Conservation (phyloP, 257 asterid genomes). For the Primulina eburnea region DNA sequence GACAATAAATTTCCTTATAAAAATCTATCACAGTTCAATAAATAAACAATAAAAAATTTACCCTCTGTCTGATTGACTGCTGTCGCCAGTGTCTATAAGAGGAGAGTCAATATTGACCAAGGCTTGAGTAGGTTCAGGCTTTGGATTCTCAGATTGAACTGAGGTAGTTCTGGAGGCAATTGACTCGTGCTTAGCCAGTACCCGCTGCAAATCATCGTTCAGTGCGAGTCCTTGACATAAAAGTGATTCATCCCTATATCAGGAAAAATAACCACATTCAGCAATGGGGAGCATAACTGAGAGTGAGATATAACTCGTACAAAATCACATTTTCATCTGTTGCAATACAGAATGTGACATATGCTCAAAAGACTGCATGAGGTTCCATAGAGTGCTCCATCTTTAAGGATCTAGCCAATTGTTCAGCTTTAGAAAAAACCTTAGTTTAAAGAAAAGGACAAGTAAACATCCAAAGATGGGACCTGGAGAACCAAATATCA, state of each 20-base stretch:
- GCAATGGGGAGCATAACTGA: neutral
- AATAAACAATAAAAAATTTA: slow-evolving; percentile 31
- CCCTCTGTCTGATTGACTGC: slow-evolving; percentile 56
- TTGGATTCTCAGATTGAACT: slow-evolving; percentile 50
- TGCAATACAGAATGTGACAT: neutral
- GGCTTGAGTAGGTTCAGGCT: slow-evolving; percentile 50
- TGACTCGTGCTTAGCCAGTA: slow-evolving; percentile 86
- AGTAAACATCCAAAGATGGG: slow-evolving; percentile 1
- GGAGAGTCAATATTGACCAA: slow-evolving; percentile 64
- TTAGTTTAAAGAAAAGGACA: neutral
- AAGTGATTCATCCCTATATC: slow-evolving; percentile 81
- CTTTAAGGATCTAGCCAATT: slow-evolving; percentile 12
- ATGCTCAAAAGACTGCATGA: slow-evolving; percentile 19
- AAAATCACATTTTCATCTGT: slow-evolving; percentile 11
- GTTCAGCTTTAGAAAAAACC: neutral
- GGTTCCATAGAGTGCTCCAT: slow-evolving; percentile 10
- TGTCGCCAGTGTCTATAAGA: slow-evolving; percentile 82
- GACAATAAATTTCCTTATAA: slow-evolving; percentile 13
- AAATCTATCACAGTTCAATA: slow-evolving; percentile 9
- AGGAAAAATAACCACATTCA: slow-evolving; percentile 22
- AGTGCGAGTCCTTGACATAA: slow-evolving; percentile 88
- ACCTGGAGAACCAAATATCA: no score
- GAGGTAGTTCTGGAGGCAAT: slow-evolving; percentile 63
- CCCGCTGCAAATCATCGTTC: slow-evolving; percentile 93
- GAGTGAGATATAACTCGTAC: slow-evolving; percentile 12